Evolutionary conservation across 306 rosid genomes (phyloP), one percentile per base, ranked within the genome.

Genomic region (Lathyrus sativus): DNA sequence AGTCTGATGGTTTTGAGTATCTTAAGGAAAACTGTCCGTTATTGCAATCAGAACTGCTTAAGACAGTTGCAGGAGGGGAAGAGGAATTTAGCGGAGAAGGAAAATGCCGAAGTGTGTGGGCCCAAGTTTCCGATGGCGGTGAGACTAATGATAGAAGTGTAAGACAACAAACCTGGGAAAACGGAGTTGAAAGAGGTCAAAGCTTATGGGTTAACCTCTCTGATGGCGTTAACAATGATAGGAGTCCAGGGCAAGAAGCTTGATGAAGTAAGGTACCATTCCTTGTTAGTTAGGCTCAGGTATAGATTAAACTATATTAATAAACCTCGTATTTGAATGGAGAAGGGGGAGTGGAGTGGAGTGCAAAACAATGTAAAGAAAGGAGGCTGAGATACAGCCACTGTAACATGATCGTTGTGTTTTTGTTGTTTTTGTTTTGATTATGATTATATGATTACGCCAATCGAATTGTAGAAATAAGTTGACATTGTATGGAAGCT

Each of bases 1-100:
- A 87, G 77, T 85, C 96, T 5, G 97, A 93, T 65, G 97, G 98
- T 42, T 93, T 88, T 67, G 91, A 90, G 82, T 87, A 85, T 69
- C 96, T 93, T 38, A 93, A 87, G 88, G 98, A 93, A 48, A 76
- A 82, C 78, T 90, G 96, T 33, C 97, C 98, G 2, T 70, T 87
- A 76, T 82, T 90, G 70, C 98, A 93, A 84, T 93, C 98, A 4
- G 98, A 93, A 77, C 87, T 93, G 49, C 79, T 93, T 39, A 93
- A 93, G 85, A 90, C 89, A 5, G 96, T 93, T 54, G 98, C 98
- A 3, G 97, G 97, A 39, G 82, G 89, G 0, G 98, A 88, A 46
- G 98, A 88, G 76, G 98, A 88, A 65, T 80, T 84, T 62, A 92
- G 96, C 9, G 96, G 91, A 50, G 97, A 88, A 75, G 97, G 91